A percentile compares a stretch with the other conserved stretches of the same genome.
These are phyloP conservation scores for Leucaena leucocephala DNA, from an alignment of 306 rosid genomes.

Conservation along the genomic window DNA sequence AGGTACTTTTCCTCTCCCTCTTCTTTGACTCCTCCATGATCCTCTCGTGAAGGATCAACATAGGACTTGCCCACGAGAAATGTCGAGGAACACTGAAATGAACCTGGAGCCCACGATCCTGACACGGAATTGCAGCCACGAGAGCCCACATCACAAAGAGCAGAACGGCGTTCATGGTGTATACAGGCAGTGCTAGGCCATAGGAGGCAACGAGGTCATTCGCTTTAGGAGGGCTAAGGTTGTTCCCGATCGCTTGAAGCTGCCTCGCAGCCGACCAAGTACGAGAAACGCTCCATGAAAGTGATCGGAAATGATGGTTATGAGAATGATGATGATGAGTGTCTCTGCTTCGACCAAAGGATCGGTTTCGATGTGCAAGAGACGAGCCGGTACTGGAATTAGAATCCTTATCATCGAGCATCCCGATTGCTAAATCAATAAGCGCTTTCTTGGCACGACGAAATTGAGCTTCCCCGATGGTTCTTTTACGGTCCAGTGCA, in stretches of 20 bases:
- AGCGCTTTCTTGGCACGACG: slow-evolving; percentile 90
- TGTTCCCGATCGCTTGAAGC: slow-evolving; percentile 78
- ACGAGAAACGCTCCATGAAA: slow-evolving; percentile 90
- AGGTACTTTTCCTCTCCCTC: slow-evolving; percentile 70
- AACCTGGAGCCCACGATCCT: slow-evolving; percentile 81
- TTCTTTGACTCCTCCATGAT: slow-evolving; percentile 79
- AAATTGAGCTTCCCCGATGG: slow-evolving; percentile 79
- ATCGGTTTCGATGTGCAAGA: slow-evolving; percentile 69
- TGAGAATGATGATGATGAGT: slow-evolving; percentile 20
- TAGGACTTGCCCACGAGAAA: slow-evolving; percentile 69
- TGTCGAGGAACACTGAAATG: slow-evolving; percentile 63
- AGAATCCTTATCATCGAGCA: slow-evolving; percentile 89
- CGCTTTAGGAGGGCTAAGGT: slow-evolving; percentile 62
- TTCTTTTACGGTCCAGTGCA: slow-evolving; percentile 61
- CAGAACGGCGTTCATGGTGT: slow-evolving; percentile 60
- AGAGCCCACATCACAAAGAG: slow-evolving; percentile 85
- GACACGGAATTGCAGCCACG: slow-evolving; percentile 98
- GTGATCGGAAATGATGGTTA: slow-evolving; percentile 65
- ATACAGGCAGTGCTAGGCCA: slow-evolving; percentile 68
- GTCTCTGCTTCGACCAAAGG: slow-evolving; percentile 67
- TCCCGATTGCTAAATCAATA: slow-evolving; percentile 70
- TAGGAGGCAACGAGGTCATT: slow-evolving; percentile 60
- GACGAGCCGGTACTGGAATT: slow-evolving; percentile 22
- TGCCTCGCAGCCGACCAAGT: slow-evolving; percentile 93
- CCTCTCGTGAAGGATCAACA: slow-evolving; percentile 66